Base-by-base conservation (phyloP, 2,329 filamentous ascomycete genomes). In the Trichoderma sp. region DNA sequence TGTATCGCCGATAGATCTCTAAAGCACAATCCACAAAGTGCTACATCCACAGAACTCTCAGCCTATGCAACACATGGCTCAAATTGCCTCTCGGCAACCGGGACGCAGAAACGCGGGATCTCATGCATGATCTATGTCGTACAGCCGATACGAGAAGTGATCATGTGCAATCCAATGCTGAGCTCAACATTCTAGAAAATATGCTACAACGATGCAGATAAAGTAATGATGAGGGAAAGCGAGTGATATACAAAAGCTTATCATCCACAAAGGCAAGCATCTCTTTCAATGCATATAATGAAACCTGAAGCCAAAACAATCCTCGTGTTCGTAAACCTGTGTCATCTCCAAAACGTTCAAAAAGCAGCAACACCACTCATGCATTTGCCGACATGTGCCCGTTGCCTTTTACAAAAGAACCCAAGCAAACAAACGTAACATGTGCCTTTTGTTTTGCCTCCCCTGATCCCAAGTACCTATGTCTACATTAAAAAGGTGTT, bases 401-500 rank as follows among this genome's bases (percentile, higher is more conserved):
- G 13, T 63, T 37, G 29, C 49, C 35, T 40, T 40, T 43, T 37
- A 47, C 55, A 52, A 21, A 59, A 58, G 31, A 29, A 49, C 10
- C 64, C 64, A 37, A 37, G 49, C 61, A 64, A 40, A 56, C 49
- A 55, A 43, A 21, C 10, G 16, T 10, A 56, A 64, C 49, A 56
- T 56, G 7, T 43, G 37, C 37, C 37, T n/a, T 43, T 43, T 43
- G 40, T n/a, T 43, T 43, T 43, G 40, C 55, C 55, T 3, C 14
- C 49, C 35, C 6, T n/a, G 4, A 11, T 13, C 49, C 49, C 31
- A 27, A 64, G 37, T 52, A 35, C 33, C 33, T 35, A 67, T 58
- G 31, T n/a, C 40, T 59, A 67, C 53, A 33, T 29, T 52, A 52
- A 43, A 67, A 67, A 37, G 31, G 35, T 56, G 55, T 67, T 67